A percentile compares a stretch with the other conserved stretches of the same genome.
Conservation (phyloP, 208 protist genomes). For the Leishmania turanica region DNA sequence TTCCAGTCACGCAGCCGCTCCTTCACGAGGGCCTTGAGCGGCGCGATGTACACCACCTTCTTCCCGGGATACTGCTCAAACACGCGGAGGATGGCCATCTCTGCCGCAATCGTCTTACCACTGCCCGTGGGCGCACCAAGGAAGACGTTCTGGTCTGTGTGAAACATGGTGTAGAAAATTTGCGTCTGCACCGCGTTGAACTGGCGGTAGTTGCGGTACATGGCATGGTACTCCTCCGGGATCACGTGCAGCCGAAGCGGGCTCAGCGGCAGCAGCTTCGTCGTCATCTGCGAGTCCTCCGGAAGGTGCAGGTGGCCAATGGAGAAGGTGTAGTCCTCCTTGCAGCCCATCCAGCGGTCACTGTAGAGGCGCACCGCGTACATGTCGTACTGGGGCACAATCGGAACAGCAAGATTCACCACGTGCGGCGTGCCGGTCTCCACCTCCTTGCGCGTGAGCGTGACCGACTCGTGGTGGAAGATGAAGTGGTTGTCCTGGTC, state of each 20-base stretch:
- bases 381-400: slow-evolving; percentile 97
- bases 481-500: slow-evolving; percentile 96
- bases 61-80: slow-evolving; percentile 86
- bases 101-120: slow-evolving; percentile 99
- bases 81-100: slow-evolving; percentile 98
- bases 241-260: slow-evolving; percentile 95
- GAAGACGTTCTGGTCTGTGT: slow-evolving; percentile 98
- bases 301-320: slow-evolving; percentile 96
- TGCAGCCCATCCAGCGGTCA: slow-evolving; percentile 95
- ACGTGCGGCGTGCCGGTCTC: slow-evolving; percentile 74
- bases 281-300: slow-evolving; percentile 94
- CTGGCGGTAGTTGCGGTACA: slow-evolving; percentile 95
- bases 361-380: slow-evolving; percentile 96
- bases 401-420: slow-evolving; percentile 96
- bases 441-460: slow-evolving; percentile 86
- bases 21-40: slow-evolving; percentile 99
- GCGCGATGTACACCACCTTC: slow-evolving; percentile 99
- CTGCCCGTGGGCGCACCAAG: slow-evolving; percentile 98
- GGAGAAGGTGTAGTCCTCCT: slow-evolving; percentile 90
- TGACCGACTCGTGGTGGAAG: slow-evolving; percentile 88
- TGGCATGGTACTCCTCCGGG: slow-evolving; percentile 73
- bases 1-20: slow-evolving; percentile 99
- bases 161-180: slow-evolving; percentile 98
- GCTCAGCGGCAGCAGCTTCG: slow-evolving; percentile 94
- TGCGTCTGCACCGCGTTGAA: slow-evolving; percentile 99